A percentile compares a stretch with the other conserved stretches of the same genome.
These are phyloP conservation scores for Rhododendron mucronatum DNA, from an alignment of 148 eudicot genomes.

Conservation along the genomic window DNA sequence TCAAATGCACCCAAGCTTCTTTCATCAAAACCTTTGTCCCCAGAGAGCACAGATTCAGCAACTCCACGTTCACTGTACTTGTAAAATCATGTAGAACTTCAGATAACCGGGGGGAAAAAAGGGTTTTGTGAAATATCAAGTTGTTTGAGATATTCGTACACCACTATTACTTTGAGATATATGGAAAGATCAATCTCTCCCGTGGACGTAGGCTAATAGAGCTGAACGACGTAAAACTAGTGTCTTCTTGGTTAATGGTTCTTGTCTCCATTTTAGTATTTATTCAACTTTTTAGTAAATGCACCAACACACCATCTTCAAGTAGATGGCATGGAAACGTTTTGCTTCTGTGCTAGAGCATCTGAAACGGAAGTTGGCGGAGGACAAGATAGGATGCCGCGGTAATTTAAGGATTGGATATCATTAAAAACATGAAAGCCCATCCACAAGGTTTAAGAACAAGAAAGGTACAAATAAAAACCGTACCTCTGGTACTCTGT, in stretches of 20 bases:
- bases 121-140: not conserved
- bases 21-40: constrained; percentile 59
- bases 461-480: not conserved
- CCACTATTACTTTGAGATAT: not conserved
- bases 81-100: constrained; percentile 16
- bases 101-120: not conserved
- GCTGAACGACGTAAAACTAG: not conserved
- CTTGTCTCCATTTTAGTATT: not conserved
- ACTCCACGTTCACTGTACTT: constrained; percentile 54
- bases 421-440: not conserved
- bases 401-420: not conserved
- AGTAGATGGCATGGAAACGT: not conserved
- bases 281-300: not conserved
- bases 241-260: not conserved
- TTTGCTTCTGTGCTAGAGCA: not conserved
- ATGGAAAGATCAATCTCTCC: not conserved
- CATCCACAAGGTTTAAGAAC: not conserved
- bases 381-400: not conserved
- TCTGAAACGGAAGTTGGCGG: not conserved
- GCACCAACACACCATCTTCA: not conserved
- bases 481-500: constrained; percentile 55
- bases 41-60: constrained; percentile 49
- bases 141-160: not conserved
- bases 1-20: constrained; percentile 68
- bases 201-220: not conserved